Evolutionary conservation across 169 alveolate species (phyloP).

Genomic region (Babesia bovis): DNA sequence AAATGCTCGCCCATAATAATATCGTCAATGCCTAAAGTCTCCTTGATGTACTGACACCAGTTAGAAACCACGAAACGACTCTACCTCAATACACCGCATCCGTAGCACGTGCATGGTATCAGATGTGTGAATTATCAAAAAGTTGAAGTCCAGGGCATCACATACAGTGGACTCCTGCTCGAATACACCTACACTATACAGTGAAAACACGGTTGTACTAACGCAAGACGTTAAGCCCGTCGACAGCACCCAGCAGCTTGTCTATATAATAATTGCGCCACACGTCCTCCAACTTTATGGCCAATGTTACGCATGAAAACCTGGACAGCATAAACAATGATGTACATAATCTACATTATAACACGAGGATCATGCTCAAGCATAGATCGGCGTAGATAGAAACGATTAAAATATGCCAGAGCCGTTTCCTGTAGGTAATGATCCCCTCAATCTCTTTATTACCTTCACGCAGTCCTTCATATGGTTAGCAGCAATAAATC

Average conservation of each 20-base stretch:
- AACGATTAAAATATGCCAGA: constrained; percentile 55
- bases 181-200: constrained; percentile 45
- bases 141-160: constrained; percentile 56
- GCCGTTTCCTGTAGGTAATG: constrained; percentile 43
- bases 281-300: constrained; percentile 63
- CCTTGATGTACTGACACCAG: constrained; percentile 45
- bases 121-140: constrained; percentile 51
- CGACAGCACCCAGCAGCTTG: constrained; percentile 49
- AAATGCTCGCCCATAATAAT: constrained; percentile 45
- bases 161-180: constrained; percentile 65
- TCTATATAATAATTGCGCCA: constrained; percentile 59
- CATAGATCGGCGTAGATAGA: constrained; percentile 50
- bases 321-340: neutral
- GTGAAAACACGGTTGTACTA: neutral
- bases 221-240: constrained; percentile 43
- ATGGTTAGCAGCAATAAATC: constrained; percentile 46
- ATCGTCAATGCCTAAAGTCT: constrained; percentile 54
- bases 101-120: constrained; percentile 50
- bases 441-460: too few relatives aligned
- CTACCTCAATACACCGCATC: constrained; percentile 17
- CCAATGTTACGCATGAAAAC: constrained; percentile 67
- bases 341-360: constrained; percentile 34
- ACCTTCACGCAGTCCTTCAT: constrained; percentile 59
- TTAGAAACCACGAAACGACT: neutral
- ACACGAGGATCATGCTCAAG: constrained; percentile 61